Evolutionary conservation across 441 rosid species (phyloP).

Genomic region (Erodium moschatum): DNA sequence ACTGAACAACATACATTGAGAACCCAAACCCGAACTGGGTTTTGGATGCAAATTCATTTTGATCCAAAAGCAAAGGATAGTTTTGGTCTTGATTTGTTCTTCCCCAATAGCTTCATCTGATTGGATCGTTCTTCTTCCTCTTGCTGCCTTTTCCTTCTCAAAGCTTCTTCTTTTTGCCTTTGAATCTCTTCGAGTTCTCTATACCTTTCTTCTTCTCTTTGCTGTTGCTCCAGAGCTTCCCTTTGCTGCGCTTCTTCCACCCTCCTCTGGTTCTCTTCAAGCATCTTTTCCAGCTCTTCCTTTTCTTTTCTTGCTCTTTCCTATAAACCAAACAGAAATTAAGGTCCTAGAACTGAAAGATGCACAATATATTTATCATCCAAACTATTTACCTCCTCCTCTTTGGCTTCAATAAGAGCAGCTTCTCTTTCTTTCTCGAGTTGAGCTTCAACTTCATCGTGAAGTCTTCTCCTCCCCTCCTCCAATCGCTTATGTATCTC

Average conservation of each 20-base stretch:
- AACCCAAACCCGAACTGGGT: neutral
- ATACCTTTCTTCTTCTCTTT: conserved; percentile 71
- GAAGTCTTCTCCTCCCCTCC: conserved; percentile 63
- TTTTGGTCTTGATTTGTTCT: conserved; percentile 87
- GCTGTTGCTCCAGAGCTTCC: conserved; percentile 81
- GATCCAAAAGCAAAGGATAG: conserved; percentile 77
- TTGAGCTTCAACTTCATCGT: conserved; percentile 63
- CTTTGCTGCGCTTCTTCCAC: conserved; percentile 75
- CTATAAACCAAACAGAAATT: conserved; percentile 29
- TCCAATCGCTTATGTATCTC: conserved; percentile 60
- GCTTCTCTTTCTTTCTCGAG: conserved; percentile 78
- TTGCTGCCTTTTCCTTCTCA: conserved; percentile 70
- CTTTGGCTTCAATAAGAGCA: conserved; percentile 53
- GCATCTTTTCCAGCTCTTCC: conserved; percentile 67
- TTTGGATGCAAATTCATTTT: conserved; percentile 36
- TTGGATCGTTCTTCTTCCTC: conserved; percentile 85
- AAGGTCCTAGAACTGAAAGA: neutral
- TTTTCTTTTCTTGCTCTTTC: conserved; percentile 59
- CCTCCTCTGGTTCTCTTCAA: conserved; percentile 64
- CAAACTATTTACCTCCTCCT: conserved; percentile 54
- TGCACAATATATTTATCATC: neutral
- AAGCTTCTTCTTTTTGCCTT: conserved; percentile 70
- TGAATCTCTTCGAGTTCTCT: conserved; percentile 74
- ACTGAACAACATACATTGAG: neutral
- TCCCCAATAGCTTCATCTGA: conserved; percentile 83